Percentiles rank a stretch among this genome's conserved stretches.
Conservation (phyloP, 78 protist species). For the Anaeramoeba ignava region DNA sequence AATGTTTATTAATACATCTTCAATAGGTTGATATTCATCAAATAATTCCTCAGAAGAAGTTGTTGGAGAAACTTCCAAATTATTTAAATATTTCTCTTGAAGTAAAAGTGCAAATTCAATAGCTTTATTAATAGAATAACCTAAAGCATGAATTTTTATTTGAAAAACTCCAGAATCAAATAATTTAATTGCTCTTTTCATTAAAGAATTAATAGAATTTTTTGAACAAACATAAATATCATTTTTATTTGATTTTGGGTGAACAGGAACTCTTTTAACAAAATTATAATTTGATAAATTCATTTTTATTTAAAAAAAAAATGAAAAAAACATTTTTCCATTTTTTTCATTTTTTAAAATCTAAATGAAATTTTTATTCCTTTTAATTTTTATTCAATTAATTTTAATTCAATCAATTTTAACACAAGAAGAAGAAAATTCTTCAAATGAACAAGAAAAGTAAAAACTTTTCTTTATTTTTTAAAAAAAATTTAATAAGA, state of each 20-base stretch:
- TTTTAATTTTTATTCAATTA: too few species aligned
- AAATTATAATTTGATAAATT: not conserved
- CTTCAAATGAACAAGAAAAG: too few species aligned
- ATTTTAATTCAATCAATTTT: too few species aligned
- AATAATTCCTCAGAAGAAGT: not conserved
- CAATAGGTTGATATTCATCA: not conserved
- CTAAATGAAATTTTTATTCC: too few species aligned
- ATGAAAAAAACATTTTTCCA: too few species aligned
- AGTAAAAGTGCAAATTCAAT: not conserved
- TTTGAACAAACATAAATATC: not conserved
- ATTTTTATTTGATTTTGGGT: not conserved
- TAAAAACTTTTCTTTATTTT: too few species aligned
- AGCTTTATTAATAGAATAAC: not conserved
- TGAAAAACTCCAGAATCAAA: not conserved
- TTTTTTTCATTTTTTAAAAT: too few species aligned
- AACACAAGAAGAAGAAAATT: too few species aligned
- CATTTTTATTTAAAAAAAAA: too few species aligned
- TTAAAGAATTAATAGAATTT: not conserved
- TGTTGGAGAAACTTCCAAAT: not conserved
- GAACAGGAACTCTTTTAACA: not conserved
- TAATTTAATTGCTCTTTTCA: not conserved
- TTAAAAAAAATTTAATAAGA: too few species aligned
- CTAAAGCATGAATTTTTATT: not conserved
- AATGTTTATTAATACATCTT: not conserved
- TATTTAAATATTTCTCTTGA: not conserved